phyloP scores from a whole-genome alignment of 2,329 filamentous ascomycete species.

The Apiospora phragmitis region DNA sequence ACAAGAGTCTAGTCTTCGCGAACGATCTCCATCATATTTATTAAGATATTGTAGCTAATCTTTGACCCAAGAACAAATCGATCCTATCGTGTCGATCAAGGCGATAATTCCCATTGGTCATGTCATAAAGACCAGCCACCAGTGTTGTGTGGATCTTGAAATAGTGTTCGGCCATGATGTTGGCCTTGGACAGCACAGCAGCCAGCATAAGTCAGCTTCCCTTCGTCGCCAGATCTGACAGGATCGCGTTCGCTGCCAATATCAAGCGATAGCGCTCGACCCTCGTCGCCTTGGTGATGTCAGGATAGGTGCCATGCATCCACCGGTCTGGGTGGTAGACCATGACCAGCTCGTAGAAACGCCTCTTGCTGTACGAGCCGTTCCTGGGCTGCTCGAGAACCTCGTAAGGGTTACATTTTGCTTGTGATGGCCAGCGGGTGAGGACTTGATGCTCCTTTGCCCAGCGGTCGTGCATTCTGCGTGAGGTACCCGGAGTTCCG shows the following conservation, averaged over 20 bases:
- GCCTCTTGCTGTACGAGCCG: slow-evolving; percentile 5
- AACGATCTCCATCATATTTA: too few species aligned
- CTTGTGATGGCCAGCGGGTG: slow-evolving; percentile 3
- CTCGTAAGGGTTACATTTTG: background rate
- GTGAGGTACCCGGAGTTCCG: background rate
- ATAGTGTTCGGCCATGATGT: background rate
- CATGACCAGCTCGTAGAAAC: slow-evolving; percentile 13
- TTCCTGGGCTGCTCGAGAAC: slow-evolving; percentile 6
- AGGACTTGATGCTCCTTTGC: background rate
- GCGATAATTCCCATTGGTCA: background rate
- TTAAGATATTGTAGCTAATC: too few species aligned
- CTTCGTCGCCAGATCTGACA: slow-evolving; percentile 60
- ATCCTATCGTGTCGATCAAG: background rate
- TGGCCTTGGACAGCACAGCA: background rate
- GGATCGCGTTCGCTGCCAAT: slow-evolving; percentile 80
- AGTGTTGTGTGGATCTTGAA: background rate
- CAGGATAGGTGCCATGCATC: slow-evolving; percentile 3
- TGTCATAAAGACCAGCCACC: background rate
- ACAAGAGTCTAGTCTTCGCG: too few species aligned
- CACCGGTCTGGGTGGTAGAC: slow-evolving; percentile 15
- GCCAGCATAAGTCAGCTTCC: background rate
- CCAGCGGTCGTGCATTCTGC: background rate
- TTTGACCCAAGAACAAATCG: background rate
- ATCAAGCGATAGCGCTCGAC: slow-evolving; percentile 69
- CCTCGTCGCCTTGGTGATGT: slow-evolving; percentile 40